Evolutionary conservation across 2,329 filamentous ascomycete species (phyloP), one percentile per base, ranked within the genome.

Genomic region (Rhinocladiella mackenziei): DNA sequence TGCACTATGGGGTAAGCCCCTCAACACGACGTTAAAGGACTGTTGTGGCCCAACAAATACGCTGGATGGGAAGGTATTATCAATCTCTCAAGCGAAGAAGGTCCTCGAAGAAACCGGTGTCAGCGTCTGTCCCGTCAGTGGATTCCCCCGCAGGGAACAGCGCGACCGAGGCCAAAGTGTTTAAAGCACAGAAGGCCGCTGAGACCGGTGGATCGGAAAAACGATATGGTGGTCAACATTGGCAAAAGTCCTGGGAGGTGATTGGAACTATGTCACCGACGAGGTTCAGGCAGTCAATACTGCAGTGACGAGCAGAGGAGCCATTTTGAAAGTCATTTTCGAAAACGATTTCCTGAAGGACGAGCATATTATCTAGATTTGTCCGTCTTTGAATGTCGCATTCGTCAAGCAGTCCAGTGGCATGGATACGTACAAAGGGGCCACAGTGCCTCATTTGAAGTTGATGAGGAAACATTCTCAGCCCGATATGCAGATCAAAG

Each of bases 101-200:
- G 61, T 68, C 1, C 73, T 81, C 0, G 63, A 66, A 14, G 74
- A 68, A 5, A 67, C 66, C 2, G 62, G 62, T 31, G 77, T 81
- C 4, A 54, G 65, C 2, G 58, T 81, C 23, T 81, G 77, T 53
- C 66, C 77, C 1, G 78, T 81, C 23, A 71, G 81, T 50, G 77
- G 77, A 18, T 82, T 82, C 51, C 78, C 79, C 0, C n/a, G 74
- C 79, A 54, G 77, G 78, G 2, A 79, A 73, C 59, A 74, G 68
- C 52, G 78, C 73, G 1, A 74, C 71, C 0, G 60, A 65, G 8
- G 68, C 73, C 50, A 81, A 82, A 56, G 68, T 77, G 1, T 60
- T 65, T 17, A 78, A 81, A 54, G 74, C 77, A 0, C 58, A 58
- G 0, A 65, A 66, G 1, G 77, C 76, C 0, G 68, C 67, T 0